These are phyloP conservation scores for Venturia nashicola DNA, from an alignment of 2,329 filamentous ascomycete genomes.

Conservation along the genomic window DNA sequence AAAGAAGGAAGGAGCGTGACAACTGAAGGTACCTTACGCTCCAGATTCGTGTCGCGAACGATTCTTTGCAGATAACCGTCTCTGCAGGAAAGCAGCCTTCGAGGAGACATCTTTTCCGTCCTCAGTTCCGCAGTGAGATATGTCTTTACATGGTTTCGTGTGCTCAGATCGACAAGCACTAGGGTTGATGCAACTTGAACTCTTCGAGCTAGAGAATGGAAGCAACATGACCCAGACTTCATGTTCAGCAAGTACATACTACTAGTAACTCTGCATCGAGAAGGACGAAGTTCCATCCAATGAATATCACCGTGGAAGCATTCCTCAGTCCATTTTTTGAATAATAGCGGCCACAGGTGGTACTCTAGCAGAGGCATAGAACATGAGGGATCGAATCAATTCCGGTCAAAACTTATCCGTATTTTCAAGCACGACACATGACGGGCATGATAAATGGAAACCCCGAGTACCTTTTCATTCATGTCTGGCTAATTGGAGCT, in stretches of 20 bases:
- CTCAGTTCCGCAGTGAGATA: too few relatives aligned
- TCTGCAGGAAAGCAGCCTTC: background rate
- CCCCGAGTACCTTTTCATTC: conserved; percentile 2
- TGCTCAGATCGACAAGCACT: too few relatives aligned
- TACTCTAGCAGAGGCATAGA: background rate
- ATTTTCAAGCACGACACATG: background rate
- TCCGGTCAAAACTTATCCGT: background rate
- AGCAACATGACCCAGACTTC: too few relatives aligned
- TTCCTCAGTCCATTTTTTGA: background rate
- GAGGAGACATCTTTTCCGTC: too few relatives aligned
- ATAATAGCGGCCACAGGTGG: background rate
- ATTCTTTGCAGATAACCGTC: background rate
- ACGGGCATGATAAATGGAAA: background rate
- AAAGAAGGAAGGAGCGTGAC: background rate
- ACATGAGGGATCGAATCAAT: too few relatives aligned
- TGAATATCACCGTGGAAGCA: too few relatives aligned
- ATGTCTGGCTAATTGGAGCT: background rate
- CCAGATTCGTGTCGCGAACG: background rate
- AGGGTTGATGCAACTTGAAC: too few relatives aligned
- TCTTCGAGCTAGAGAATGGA: too few relatives aligned
- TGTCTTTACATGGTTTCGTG: too few relatives aligned
- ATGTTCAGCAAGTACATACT: too few relatives aligned
- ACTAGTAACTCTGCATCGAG: too few relatives aligned
- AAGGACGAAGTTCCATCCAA: too few relatives aligned
- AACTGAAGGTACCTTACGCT: background rate